Base-by-base conservation (phyloP, 169 alveolate species). In the Eimeria nieschulzi region DNA sequence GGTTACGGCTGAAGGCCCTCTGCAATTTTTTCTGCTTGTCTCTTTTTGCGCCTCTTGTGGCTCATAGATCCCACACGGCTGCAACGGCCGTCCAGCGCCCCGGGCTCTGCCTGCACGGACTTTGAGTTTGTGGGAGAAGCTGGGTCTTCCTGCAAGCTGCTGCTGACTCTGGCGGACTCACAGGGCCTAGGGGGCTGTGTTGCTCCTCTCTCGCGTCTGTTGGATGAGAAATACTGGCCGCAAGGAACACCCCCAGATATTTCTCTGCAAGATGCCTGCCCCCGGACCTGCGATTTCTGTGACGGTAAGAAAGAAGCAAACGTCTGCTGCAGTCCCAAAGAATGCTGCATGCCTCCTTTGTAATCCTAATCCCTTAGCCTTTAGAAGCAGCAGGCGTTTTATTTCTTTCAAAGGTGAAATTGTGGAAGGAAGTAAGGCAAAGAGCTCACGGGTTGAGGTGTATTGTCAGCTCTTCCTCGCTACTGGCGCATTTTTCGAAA, bases 71-170 rank as follows among this genome's bases (percentile, higher is more conserved):
- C 88, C 63, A 80, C 88, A n/a, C 13, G 88, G 59, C 75, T 80
- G 76, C 88, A 80, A 66, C 88, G 88, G 33, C 88, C 88, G 1
- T 56, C 88, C 9, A 80, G 21, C 55, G 26, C 39, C 17, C 88
- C 76, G 8, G 88, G 88, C 5, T 72, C 88, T 61, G 75, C 88
- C 1, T 80, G 88, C 46, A 80, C 88, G 72, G 88, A 80, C 88
- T 80, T 80, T 61, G 88, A 80, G 76, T 80, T 80, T 80, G 88
- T 80, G 76, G 88, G 75, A 61, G 88, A 80, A 25, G 72, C 88
- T 7, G 88, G 88, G 8, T 80, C 88, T 9, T 80, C 88, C 51
- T 80, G 88, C 63, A 80, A 80, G 33, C 54, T 80, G 76, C 76
- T 80, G 76, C 19, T 80, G 76, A 59, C 88, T 46, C 88, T 80